phyloP scores from a whole-genome alignment of 2,329 filamentous ascomycete species.

The Aspergillus ochraceus region DNA sequence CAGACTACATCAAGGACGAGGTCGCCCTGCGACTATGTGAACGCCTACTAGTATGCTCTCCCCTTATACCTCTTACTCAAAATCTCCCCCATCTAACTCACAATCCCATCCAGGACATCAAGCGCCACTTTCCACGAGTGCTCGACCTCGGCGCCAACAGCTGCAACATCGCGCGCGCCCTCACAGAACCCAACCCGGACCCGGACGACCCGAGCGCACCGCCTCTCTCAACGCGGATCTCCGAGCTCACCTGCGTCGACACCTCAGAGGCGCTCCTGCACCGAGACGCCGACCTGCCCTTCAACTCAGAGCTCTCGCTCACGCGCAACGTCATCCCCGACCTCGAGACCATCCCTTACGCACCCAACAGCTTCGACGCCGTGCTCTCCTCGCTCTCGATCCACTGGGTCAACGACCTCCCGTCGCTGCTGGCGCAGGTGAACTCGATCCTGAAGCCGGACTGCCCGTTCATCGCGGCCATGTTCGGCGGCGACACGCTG shows the following conservation, averaged over 20 bases:
- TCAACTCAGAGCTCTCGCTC: conserved; percentile 72
- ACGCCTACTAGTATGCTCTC: conserved; percentile 66
- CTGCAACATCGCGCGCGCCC: conserved; percentile 84
- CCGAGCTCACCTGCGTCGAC: conserved; percentile 76
- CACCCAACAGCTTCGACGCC: conserved; percentile 77
- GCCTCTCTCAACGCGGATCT: conserved; percentile 70
- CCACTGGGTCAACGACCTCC: conserved; percentile 98
- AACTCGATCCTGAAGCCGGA: conserved; percentile 88
- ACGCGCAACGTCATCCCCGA: conserved; percentile 69
- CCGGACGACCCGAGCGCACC: conserved; percentile 42
- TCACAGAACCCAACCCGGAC: conserved; percentile 69
- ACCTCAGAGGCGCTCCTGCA: conserved; percentile 75
- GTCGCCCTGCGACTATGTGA: conserved; percentile 83
- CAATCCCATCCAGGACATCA: conserved; percentile 69
- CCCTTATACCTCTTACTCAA: background rate
- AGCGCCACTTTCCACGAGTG: conserved; percentile 77
- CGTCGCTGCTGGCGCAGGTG: conserved; percentile 78
- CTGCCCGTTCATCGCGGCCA: conserved; percentile 86
- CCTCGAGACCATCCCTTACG: conserved; percentile 71
- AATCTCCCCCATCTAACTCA: conserved; percentile 10
- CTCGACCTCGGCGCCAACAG: conserved; percentile 95
- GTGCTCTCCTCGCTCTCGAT: conserved; percentile 85
- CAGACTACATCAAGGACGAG: conserved; percentile 93
- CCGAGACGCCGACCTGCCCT: conserved; percentile 66
- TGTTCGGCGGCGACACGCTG: conserved; percentile 92